Base-by-base conservation (phyloP, 2,329 filamentous ascomycete species). In the Fusarium sp. region DNA sequence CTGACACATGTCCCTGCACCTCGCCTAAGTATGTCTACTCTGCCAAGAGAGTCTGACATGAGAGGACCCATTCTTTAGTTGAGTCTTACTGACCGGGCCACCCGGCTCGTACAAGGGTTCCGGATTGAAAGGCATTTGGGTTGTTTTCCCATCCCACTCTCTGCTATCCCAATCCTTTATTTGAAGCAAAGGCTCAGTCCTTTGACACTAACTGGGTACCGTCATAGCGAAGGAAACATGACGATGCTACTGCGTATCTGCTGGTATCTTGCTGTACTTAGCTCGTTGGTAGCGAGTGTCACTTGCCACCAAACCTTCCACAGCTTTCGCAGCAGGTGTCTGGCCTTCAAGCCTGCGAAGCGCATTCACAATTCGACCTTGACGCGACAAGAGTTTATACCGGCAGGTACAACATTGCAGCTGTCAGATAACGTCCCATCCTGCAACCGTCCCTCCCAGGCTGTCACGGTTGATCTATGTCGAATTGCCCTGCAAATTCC, bases 391-490 rank as follows among this genome's bases (percentile, higher is more conserved):
- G 63, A 68, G 17, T 59, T 59, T 11, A 15, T 68, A 6, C 13
- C 38, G 5, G 40, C 50, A 15, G 52, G 26, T 20, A 59, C 58
- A 13, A 59, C 24, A 0, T n/a, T 68, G 4, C 13, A 48, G 3
- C 22, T 68, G 0, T 17, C 34, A 8, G 63, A 59, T 6, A 68
- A 64, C 9, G 45, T 68, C 7, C 36, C 53, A 9, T 31, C 64
- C 1, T 68, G 65, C 22, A 68, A 65, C 15, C 64, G 65, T 4
- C 24, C 14, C 14, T 68, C 59, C 2, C 65, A 68, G 14, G 5
- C 8, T 8, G 33, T 68, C 10, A 48, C 34, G 5, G 36, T 46
- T 1, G 53, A 68, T 24, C 39, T 69, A 1, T 69, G 66, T 13
- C 39, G 66, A 2, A 48, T 69, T 11, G 60, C 51, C 0, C 54